Base-by-base conservation (phyloP, 2,329 filamentous ascomycete genomes). In the Alternaria gansuensis region DNA sequence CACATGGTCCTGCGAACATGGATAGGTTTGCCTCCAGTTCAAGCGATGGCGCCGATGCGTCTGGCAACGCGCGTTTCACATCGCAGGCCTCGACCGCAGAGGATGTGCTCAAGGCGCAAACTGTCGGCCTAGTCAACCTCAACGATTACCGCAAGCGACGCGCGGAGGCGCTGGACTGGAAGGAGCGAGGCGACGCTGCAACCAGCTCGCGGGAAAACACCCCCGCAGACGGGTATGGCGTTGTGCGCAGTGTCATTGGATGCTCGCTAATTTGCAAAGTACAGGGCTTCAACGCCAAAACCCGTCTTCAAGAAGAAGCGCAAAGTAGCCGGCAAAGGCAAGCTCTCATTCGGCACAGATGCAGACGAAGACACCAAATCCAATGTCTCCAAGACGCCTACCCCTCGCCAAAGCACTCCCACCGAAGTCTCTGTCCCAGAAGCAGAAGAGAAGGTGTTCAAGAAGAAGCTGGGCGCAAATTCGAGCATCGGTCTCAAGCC, bases 91-190 rank as follows among this genome's bases (percentile, higher is more conserved):
- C 89, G 67, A 90, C 90, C 1, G 90, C 91, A 1, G 87, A 94
- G 76, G 89, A 97, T 73, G 84, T 92, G 13, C 84, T 97, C 46
- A 94, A 94, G 60, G 91, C 88, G 53, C 88, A 92, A 72, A 96
- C 92, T 0, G 93, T 97, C 66, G 95, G 95, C 39, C 88, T 99
- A 3, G 94, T 98, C 52, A 87, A 91, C 57, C 88, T 97, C 41
- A 92, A 91, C 65, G 95, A 98, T 75, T 98, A 96, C 78, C 92
- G 94, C 78, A 98, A 99, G 81, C 89, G 95, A 59, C 92, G 94
- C 78, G 93, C 93, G 68, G 92, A 97, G 78, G 92, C 93, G n/a
- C 82, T 97, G 46, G 94, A 97, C 77, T 89, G 92, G 74, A 94
- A 95, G 73, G 92, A 95, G 73, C 87, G 90, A 71, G 92, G 95